Conservation (phyloP, 805 yeast genomes). For the Blastobotrys mokoenaii region DNA sequence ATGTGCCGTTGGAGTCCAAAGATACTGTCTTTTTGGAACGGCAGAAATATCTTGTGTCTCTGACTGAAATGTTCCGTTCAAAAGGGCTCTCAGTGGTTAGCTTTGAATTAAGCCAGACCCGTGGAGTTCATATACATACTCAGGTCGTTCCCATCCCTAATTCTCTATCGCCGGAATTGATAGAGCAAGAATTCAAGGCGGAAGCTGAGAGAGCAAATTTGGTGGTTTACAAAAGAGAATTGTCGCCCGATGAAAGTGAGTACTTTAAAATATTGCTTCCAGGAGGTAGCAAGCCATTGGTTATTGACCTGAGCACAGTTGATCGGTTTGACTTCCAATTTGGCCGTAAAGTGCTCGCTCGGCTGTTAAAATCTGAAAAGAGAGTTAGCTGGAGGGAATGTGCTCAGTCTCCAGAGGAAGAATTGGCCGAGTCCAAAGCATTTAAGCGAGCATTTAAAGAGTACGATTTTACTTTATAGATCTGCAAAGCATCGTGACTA, state of each 20-base stretch:
- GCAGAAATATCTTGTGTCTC: conserved; percentile 36
- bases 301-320: conserved; percentile 8
- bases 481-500: too few species aligned
- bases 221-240: conserved; percentile 2
- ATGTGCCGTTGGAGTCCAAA: conserved; percentile 28
- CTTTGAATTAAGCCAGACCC: conserved; percentile 58
- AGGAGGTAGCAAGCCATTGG: conserved; percentile 7
- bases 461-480: not conserved
- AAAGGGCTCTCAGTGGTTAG: conserved; percentile 44
- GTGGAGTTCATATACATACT: conserved; percentile 65
- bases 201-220: conserved; percentile 9
- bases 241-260: conserved; percentile 24
- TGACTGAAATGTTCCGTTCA: conserved; percentile 41
- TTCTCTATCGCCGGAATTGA: conserved; percentile 31
- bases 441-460: conserved; percentile 1
- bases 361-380: conserved; percentile 49
- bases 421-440: conserved; percentile 25
- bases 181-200: conserved; percentile 30
- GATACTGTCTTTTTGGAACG: conserved; percentile 34
- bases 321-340: conserved; percentile 63
- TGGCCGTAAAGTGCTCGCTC: conserved; percentile 72
- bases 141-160: conserved; percentile 68
- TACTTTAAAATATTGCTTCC: conserved; percentile 20
- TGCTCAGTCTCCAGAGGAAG: conserved; percentile 53
- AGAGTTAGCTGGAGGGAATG: conserved; percentile 73